A percentile compares a stretch with the other conserved stretches of the same genome.
Evolutionary conservation across 805 yeast genomes (phyloP).

Genomic region (Zygosaccharomyces kombuchaensis): DNA sequence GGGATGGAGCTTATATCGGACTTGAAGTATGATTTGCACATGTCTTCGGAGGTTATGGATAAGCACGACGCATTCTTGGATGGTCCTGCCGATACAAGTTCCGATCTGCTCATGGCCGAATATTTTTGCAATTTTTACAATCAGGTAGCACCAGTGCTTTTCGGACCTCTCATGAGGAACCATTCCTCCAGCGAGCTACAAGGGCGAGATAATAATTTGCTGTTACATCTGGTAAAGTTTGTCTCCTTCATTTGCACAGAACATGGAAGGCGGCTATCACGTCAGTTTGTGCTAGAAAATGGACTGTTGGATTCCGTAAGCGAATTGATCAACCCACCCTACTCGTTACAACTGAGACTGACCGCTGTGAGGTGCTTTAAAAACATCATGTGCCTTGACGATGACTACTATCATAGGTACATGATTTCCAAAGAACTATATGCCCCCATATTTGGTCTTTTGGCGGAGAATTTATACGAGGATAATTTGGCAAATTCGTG

Average conservation of each 20-base stretch:
- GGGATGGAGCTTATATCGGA: conserved; percentile 10
- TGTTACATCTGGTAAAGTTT: conserved; percentile 64
- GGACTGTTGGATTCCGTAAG: conserved; percentile 54
- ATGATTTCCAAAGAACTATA: conserved; percentile 54
- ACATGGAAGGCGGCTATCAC: conserved; percentile 54
- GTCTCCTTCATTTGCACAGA: conserved; percentile 61
- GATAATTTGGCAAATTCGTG: conserved; percentile 73
- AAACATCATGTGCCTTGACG: conserved; percentile 56
- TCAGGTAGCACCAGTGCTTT: conserved; percentile 55
- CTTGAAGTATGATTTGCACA: conserved; percentile 5
- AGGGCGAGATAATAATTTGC: conserved; percentile 39
- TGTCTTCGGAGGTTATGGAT: conserved; percentile 1
- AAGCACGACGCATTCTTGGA: neutral
- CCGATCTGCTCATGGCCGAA: conserved; percentile 25
- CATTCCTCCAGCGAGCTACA: conserved; percentile 1
- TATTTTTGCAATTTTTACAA: conserved; percentile 55
- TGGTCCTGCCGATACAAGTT: conserved; percentile 8
- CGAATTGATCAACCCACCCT: conserved; percentile 39
- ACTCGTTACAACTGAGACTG: conserved; percentile 50
- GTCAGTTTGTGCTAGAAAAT: conserved; percentile 60
- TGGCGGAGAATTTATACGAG: conserved; percentile 43
- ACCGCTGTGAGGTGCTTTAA: conserved; percentile 69
- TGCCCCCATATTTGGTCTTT: conserved; percentile 44
- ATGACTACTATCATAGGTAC: conserved; percentile 52
- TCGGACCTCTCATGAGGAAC: conserved; percentile 41